Base-by-base conservation (phyloP, 202 grass and related monocot species). In the Miscanthus sacchariflorus region DNA sequence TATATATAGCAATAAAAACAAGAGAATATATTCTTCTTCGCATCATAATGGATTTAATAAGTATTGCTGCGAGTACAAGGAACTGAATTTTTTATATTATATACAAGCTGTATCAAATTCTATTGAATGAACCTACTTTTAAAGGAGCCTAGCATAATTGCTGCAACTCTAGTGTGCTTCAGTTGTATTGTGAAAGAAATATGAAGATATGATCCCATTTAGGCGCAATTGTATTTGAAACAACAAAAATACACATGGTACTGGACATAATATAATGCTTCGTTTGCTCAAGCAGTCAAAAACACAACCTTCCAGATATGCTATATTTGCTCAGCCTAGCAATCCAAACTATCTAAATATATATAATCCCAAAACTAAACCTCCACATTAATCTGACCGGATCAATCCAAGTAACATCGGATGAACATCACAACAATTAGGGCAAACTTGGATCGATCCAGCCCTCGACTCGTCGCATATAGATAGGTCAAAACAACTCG, bases 371-470 rank as follows among this genome's bases (percentile, higher is more conserved):
- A 9, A 24, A 35, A 66, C 23, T 0, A 79, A 80, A 79, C 69
- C 46, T 61, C 7, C 58, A 39, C 25, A 74, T 18, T 86, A 87
- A 49, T 84, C 56, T n/a, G 49, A 35, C 5, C 25, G 6, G 5
- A 36, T 68, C 39, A 58, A 39, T 28, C 78, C 10, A 68, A 44
- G 0, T 15, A 63, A 74, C 48, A 50, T 30, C 35, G 19, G 66
- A 9, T 72, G 49, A 52, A 33, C n/a, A 30, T 36, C 21, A 25
- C 18, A 8, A 15, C 12, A 7, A 33, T 43, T 87, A 80, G 77
- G 86, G 67, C 5, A 74, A 77, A 84, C 13, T 6, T n/a, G 54
- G 30, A 89, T 89, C 45, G 35, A 79, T 81, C 78, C 5, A 86
- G 13, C 3, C 27, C 63, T 42, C 15, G 35, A 9, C 7, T 36